A percentile compares a stretch with the other conserved stretches of the same genome.
phyloP scores from a whole-genome alignment of 345 rosid species.

The Combretum micranthum region DNA sequence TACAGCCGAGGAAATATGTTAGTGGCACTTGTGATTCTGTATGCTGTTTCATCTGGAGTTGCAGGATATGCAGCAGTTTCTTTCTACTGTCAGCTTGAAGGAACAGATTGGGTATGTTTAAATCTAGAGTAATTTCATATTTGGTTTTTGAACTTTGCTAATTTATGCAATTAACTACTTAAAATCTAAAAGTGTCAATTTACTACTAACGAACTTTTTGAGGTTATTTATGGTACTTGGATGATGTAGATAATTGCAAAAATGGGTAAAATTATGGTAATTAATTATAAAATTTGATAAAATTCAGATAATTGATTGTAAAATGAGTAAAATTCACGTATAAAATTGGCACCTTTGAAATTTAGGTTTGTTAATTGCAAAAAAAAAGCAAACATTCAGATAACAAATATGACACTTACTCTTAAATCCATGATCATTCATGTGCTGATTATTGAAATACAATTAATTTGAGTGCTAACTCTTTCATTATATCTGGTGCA shows the following conservation, averaged over 20 bases:
- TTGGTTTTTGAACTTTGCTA: no score
- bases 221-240: constrained; percentile 48
- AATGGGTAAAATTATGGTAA: no score
- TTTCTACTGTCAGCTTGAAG: constrained; percentile 85
- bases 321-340: no score
- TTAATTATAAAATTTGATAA: no score
- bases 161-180: no score
- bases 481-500: constrained; percentile 65
- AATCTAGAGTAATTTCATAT: background rate
- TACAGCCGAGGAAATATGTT: constrained; percentile 85
- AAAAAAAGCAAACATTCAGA: constrained; percentile 63
- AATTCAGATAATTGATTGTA: no score
- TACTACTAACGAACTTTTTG: background rate
- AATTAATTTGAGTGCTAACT: constrained; percentile 73
- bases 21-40: constrained; percentile 69
- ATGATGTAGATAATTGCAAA: no score
- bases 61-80: constrained; percentile 78
- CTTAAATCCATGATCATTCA: constrained; percentile 74
- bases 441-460: constrained; percentile 90
- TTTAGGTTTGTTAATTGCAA: constrained; percentile 78
- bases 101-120: constrained; percentile 63
- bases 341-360: constrained; percentile 73
- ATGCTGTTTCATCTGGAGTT: constrained; percentile 78
- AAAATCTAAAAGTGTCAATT: no score
- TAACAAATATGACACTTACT: constrained; percentile 78